phyloP scores from a whole-genome alignment of 2,329 filamentous ascomycete species.

The Fusarium sp. region DNA sequence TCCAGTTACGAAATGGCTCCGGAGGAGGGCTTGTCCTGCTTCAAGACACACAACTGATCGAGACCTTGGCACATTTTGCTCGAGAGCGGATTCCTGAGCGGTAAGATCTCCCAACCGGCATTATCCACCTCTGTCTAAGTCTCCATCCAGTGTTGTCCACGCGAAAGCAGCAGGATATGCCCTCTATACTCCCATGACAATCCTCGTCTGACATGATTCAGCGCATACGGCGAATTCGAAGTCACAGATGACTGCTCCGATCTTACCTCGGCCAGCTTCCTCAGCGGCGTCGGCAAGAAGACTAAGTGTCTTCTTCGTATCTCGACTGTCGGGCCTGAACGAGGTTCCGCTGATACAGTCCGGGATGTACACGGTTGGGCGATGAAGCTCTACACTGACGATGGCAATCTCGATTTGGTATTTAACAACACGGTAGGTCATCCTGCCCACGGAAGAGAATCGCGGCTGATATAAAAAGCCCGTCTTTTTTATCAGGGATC shows the following conservation, averaged over 20 bases:
- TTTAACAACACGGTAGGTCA: conserved; percentile 74
- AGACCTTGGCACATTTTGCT: conserved; percentile 68
- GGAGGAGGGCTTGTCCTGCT: conserved; percentile 55
- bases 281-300: conserved; percentile 66
- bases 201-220: conserved; percentile 22
- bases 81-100: conserved; percentile 64
- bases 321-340: conserved; percentile 77
- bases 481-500: conserved; percentile 82
- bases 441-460: accelerated
- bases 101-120: conserved; percentile 21
- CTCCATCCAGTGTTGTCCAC: neutral
- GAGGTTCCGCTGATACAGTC: conserved; percentile 75
- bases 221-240: conserved; percentile 70
- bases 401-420: conserved; percentile 80
- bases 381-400: conserved; percentile 70
- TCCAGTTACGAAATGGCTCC: conserved; percentile 3
- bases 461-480: conserved; percentile 52
- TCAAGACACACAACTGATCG: conserved; percentile 75
- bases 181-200: neutral
- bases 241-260: conserved; percentile 69
- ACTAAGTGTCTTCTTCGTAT: conserved; percentile 72
- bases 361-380: conserved; percentile 80
- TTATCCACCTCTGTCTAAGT: neutral
- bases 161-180: neutral
- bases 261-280: conserved; percentile 65